Evolutionary conservation across 768 basidiomycete genomes (phyloP), one percentile per base, ranked within the genome.

Genomic region (Galerina marginata): DNA sequence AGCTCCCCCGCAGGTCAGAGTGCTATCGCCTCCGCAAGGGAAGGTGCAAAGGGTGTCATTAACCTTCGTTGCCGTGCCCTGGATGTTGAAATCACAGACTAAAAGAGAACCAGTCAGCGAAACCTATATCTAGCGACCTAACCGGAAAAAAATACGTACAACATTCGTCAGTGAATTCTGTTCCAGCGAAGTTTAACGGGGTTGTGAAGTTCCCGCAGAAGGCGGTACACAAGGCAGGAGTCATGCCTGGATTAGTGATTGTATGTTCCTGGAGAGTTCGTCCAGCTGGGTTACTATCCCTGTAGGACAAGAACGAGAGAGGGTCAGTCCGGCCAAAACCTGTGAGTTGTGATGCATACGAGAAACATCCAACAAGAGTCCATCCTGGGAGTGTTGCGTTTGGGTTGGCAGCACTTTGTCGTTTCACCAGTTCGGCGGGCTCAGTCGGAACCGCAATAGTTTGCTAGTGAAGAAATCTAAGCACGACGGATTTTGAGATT

Each of bases 51-150:
- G 54, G 4, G 47, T 20, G 49, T 65, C 61, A 11, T 54, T 45
- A 25, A 65, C 56, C 20, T 62, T 52, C 16, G 51, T 57, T 11
- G 66, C 63, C 6, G 66, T 67, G 20, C 66, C 66, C 55, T 67
- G 63, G 44, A 67, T 67, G 39, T 67, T 60, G 55, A 65, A 67
- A 57, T 63, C 66, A 33, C 66, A 67, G 52, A 62, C 66, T 67
- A 53, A 53, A 37, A 52, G 16, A 53, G n/a, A 45, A 36, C 16
- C 20, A 45, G 43, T 53, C 51, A 53, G 39, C 10, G 14, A 20
- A 20, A 20, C 20, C 20, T 42, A 53, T 40, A 25, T 40, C 16
- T 46, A 60, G n/a, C 10, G 38, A 42, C 14, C 16, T 39, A 16
- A 4, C 20, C 36, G 23, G 53, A 20, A 57, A 51, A 20, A 42